These are phyloP conservation scores for Pseudohyphozyma bogoriensis DNA, from an alignment of 768 basidiomycete genomes.

Conservation along the genomic window DNA sequence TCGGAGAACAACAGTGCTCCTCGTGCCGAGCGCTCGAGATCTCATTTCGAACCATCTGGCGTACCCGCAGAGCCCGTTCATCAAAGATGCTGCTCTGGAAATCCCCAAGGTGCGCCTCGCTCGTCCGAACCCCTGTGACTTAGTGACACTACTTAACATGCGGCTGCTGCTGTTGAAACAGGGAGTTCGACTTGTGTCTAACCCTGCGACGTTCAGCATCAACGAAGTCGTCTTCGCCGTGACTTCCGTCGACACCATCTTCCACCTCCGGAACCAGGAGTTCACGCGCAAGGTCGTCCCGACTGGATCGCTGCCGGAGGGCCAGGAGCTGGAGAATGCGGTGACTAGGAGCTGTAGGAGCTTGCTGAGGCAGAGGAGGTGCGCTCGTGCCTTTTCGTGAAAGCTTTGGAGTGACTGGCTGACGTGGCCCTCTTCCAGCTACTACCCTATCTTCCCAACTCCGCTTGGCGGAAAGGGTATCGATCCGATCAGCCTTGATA, in stretches of 20 bases:
- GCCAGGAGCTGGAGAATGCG: slow-evolving; percentile 50
- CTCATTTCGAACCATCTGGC: slow-evolving; percentile 66
- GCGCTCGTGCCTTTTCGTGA: slow-evolving; percentile 12
- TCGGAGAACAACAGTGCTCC: slow-evolving; percentile 59
- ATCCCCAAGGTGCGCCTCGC: slow-evolving; percentile 38
- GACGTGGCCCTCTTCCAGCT: slow-evolving; percentile 51
- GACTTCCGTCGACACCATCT: slow-evolving; percentile 76
- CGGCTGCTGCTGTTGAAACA: no score
- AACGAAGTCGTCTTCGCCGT: slow-evolving; percentile 71
- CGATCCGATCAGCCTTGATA: slow-evolving; percentile 63
- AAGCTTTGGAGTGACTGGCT: not conserved
- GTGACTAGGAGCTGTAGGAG: slow-evolving; percentile 73
- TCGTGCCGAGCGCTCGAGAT: slow-evolving; percentile 77
- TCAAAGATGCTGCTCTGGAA: slow-evolving; percentile 33
- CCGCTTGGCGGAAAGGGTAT: slow-evolving; percentile 58
- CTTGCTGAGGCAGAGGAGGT: slow-evolving; percentile 80
- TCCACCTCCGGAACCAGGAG: slow-evolving; percentile 80
- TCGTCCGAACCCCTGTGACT: not conserved
- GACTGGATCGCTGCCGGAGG: slow-evolving; percentile 34
- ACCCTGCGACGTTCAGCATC: slow-evolving; percentile 74
- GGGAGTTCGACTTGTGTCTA: slow-evolving; percentile 72
- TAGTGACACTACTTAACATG: not conserved
- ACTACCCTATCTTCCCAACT: slow-evolving; percentile 88
- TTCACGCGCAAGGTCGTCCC: slow-evolving; percentile 40
- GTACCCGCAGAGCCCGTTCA: slow-evolving; percentile 60